phyloP scores from a whole-genome alignment of 495 filamentous ascomycete genomes.

The Penicillium bialowiezense region DNA sequence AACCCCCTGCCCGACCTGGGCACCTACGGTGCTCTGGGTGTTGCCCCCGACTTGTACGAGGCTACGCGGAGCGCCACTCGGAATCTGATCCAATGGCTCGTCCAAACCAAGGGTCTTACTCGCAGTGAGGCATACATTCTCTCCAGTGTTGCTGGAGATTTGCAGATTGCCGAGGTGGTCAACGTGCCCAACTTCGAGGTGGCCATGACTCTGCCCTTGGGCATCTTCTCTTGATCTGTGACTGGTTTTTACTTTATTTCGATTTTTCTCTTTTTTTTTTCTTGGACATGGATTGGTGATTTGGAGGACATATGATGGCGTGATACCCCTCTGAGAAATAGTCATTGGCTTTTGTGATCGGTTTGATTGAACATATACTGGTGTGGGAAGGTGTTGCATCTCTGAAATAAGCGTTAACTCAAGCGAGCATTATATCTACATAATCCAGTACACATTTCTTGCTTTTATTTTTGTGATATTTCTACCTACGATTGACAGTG shows the following conservation, averaged over 20 bases:
- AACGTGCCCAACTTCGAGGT: constrained; percentile 51
- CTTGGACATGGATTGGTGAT: background rate
- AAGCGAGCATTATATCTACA: constrained; percentile 5
- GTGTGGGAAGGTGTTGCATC: constrained; percentile 6
- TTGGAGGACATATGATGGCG: constrained; percentile 1
- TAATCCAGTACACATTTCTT: background rate
- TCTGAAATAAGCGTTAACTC: constrained; percentile 4
- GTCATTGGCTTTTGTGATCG: background rate
- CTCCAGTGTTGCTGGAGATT: constrained; percentile 43
- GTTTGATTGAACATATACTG: constrained; percentile 5
- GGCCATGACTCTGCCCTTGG: constrained; percentile 44
- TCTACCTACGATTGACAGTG: too few relatives aligned
- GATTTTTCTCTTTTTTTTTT: background rate
- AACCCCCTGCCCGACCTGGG: constrained; percentile 32
- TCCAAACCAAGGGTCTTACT: constrained; percentile 40
- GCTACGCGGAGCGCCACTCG: constrained; percentile 44
- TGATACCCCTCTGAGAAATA: constrained; percentile 2
- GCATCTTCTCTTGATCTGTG: constrained; percentile 34
- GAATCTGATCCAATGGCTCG: constrained; percentile 44
- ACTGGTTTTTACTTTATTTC: too few relatives aligned
- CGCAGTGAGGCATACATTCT: constrained; percentile 50
- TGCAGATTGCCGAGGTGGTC: constrained; percentile 47
- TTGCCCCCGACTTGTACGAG: constrained; percentile 41
- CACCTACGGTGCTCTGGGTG: constrained; percentile 44
- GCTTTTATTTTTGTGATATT: background rate